These are phyloP conservation scores for Furcasterigmium sp. DNA, from an alignment of 2,329 filamentous ascomycete species.

Conservation along the genomic window DNA sequence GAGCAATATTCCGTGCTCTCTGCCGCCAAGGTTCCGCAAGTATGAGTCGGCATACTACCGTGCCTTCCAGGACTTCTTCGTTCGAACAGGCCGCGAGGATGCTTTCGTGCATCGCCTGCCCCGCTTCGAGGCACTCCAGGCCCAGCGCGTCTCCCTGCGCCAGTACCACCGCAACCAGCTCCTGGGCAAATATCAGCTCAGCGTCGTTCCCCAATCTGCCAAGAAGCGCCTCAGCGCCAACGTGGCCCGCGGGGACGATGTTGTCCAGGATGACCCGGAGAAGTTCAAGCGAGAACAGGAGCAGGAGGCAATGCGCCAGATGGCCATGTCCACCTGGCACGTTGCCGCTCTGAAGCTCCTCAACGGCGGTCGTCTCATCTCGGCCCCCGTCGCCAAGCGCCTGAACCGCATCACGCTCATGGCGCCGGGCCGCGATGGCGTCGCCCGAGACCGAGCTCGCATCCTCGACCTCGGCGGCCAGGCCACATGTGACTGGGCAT, in stretches of 20 bases:
- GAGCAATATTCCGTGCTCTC: constrained; percentile 39
- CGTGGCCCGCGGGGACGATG: constrained; percentile 66
- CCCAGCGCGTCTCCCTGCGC: constrained; percentile 69
- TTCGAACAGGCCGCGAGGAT: constrained; percentile 63
- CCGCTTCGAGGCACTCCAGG: constrained; percentile 84
- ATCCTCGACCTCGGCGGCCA: constrained; percentile 87
- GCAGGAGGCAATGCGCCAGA: constrained; percentile 71
- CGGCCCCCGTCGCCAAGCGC: constrained; percentile 58
- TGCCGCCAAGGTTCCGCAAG: constrained; percentile 47
- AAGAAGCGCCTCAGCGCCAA: constrained; percentile 69
- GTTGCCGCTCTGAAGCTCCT: constrained; percentile 56
- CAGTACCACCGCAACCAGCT: constrained; percentile 75
- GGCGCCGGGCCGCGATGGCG: constrained; percentile 35
- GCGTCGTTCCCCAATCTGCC: constrained; percentile 60
- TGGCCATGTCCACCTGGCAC: constrained; percentile 55
- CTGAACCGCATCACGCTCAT: constrained; percentile 50
- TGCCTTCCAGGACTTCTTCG: constrained; percentile 72
- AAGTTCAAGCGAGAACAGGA: constrained; percentile 69
- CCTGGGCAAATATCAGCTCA: constrained; percentile 78
- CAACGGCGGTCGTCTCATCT: constrained; percentile 60
- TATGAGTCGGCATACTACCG: constrained; percentile 81
- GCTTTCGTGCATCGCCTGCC: constrained; percentile 79
- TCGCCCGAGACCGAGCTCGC: constrained; percentile 49
- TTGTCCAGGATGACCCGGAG: constrained; percentile 56
- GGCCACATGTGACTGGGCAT: constrained; percentile 87